Conservation (phyloP, 2,329 filamentous ascomycete genomes). For the Ophiostoma triangulosporum region DNA sequence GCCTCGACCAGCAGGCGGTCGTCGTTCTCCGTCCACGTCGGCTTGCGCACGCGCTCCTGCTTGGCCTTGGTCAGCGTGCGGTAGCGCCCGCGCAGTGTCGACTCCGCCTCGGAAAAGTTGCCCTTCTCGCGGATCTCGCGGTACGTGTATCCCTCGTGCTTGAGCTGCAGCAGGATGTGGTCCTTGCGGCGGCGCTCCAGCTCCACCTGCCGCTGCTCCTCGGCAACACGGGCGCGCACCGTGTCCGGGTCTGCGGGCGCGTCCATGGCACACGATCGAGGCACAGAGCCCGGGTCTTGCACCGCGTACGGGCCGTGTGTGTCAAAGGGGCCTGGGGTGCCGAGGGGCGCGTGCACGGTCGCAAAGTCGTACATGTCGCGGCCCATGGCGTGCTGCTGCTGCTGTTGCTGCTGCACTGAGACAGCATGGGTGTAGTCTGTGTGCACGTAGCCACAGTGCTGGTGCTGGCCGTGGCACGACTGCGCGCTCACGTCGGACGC, state of each 20-base stretch:
- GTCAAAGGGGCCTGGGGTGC: too few species aligned
- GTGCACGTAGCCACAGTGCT: background rate
- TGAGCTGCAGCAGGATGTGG: conserved; percentile 38
- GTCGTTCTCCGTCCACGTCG: conserved; percentile 48
- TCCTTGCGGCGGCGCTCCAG: conserved; percentile 22
- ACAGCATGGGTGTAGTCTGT: background rate
- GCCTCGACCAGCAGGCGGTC: conserved; percentile 31
- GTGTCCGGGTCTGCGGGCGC: background rate
- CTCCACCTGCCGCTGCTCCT: background rate
- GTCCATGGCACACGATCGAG: background rate
- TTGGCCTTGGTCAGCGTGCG: conserved; percentile 52
- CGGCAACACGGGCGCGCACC: background rate
- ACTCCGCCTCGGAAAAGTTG: conserved; percentile 50
- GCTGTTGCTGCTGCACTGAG: background rate
- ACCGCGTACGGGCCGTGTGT: too few species aligned
- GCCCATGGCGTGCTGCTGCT: too few species aligned
- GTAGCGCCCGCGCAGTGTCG: conserved; percentile 56
- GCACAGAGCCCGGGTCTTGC: too few species aligned
- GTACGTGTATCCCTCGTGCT: conserved; percentile 47
- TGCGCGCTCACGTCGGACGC: background rate
- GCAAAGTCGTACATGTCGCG: background rate
- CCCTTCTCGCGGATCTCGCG: conserved; percentile 45
- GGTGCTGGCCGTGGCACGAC: background rate
- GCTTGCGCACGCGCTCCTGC: conserved; percentile 48
- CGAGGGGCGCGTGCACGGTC: too few species aligned